phyloP scores from a whole-genome alignment of 2,329 filamentous ascomycete genomes.

The Aquanectria penicillioides region DNA sequence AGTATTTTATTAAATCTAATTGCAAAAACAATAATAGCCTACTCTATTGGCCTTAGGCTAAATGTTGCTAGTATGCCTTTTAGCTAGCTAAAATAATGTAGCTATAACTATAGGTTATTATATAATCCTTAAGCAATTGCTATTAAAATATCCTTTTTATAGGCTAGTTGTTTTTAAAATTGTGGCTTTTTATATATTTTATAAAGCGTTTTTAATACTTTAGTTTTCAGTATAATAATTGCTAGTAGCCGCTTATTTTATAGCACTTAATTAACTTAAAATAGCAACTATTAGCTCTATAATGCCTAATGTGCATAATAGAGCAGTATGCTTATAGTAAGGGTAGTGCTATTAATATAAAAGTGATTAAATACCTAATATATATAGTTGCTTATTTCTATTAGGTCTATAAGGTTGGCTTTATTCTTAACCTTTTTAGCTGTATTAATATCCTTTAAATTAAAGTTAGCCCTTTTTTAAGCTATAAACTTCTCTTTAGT shows the following conservation, averaged over 20 bases:
- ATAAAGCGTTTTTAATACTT: neutral
- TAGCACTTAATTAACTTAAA: slow-evolving; percentile 10
- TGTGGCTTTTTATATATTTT: neutral
- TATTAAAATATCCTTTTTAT: too few species aligned
- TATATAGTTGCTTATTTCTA: slow-evolving; percentile 9
- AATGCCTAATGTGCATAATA: slow-evolving; percentile 3
- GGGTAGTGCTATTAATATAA: slow-evolving; percentile 13
- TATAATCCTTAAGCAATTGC: too few species aligned
- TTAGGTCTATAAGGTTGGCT: neutral
- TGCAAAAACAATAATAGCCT: too few species aligned
- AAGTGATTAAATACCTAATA: slow-evolving; percentile 12
- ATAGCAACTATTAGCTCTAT: slow-evolving; percentile 7
- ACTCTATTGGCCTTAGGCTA: too few species aligned
- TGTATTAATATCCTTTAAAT: neutral
- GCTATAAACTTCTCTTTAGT: slow-evolving; percentile 18
- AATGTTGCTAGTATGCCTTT: too few species aligned
- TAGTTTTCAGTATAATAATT: neutral
- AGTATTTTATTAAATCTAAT: too few species aligned
- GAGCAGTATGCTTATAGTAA: slow-evolving; percentile 16
- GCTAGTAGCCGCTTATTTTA: neutral
- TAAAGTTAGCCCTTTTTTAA: slow-evolving; percentile 17
- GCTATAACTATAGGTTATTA: too few species aligned
- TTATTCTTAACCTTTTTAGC: slow-evolving; percentile 8
- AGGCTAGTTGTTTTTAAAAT: too few species aligned
- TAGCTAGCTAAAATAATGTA: too few species aligned